Evolutionary conservation across 371 early-diverging fungal genomes (phyloP), one percentile per base, ranked within the genome.

Genomic region (Mucor plumbeus): DNA sequence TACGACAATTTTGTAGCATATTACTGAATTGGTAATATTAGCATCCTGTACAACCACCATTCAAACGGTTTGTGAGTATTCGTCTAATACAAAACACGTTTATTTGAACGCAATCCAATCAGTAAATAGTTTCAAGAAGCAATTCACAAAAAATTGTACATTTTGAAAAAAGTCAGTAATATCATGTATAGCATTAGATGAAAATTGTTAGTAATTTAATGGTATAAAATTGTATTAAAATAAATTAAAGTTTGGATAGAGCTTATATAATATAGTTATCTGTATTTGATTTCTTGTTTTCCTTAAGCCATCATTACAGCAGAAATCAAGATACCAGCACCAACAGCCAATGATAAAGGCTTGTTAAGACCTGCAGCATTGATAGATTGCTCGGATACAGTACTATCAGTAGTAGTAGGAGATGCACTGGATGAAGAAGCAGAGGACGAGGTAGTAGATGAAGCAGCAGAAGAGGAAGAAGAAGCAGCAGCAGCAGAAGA

Each of bases 301-400:
- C 4, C n/a, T 50, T 26, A 40, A 59, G 26, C 59, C 21, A 53
- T 39, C 15, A 39, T 14, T 7, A 26, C 54, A 50, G 63, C 53
- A 31, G 64, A 55, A 10, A 60, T 21, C 44, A 67, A 41, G 19
- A 67, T 14, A 55, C 54, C 35, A 43, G 57, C 56, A 38, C 62
- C 62, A 38, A 61, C 34, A 44, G 19, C 61, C 19, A 61, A n/a
- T 17, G 26, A 35, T 13, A 40, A 8, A 11, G 63, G 63, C 40
- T 53, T 50, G 39, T 19, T 50, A 33, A 36, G 13, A 15, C 63
- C 38, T 21, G 50, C 59, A 34, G 59, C 57, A 33, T 40, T 48
- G 15, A 31, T 10, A 7, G 48, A 15, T 59, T 59, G 53, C 8
- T 36, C 59, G 7, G 64, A 35, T 19, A 56, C 68, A 39, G 44